Base-by-base conservation (phyloP, 768 basidiomycete genomes). In the Rhizopogon sp. region DNA sequence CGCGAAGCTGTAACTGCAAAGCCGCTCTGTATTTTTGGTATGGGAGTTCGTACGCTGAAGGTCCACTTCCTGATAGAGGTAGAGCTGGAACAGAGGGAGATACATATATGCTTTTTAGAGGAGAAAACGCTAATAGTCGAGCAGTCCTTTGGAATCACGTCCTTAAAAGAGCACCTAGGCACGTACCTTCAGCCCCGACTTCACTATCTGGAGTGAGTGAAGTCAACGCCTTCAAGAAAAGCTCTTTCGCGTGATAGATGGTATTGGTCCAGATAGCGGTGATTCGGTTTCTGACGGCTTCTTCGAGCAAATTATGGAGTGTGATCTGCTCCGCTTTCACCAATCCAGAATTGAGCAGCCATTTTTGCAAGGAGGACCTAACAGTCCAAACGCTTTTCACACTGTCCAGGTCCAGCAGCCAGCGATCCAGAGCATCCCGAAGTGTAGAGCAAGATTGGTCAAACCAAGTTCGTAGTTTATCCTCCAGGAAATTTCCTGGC, bases 331-430 rank as follows among this genome's bases (percentile, higher is more conserved):
- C 89, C 17, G 66, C 47, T 2, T 66, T 64, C 20, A 75, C 72
- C 40, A 91, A 71, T n/a, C 55, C 58, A 31, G 76, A 76, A 10
- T 67, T 68, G 13, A 61, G 58, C 2, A 83, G 65, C 77, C 78
- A 83, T 44, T 70, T 76, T 54, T 72, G 70, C 43, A 79, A 70
- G 40, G 76, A 81, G 25, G 70, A 68, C 43, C 88, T 76, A n/a
- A 90, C 67, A 35, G 74, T 78, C 90, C 91, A 93, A 7, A 91
- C 79, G 40, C 86, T 86, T 41, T 77, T 78, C 33, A 87, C 79
- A 20, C 64, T 79, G n/a, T 77, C 70, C 17, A 93, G 69, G 6
- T 78, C 76, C 8, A 72, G 58, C 52, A 93, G 72, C 88, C 87
- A 90, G 47, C 70, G 70, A 6, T 74, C 67, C 13, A 82, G 69